phyloP scores from a whole-genome alignment of 805 yeast species.

The Clavispora santaluciae region DNA sequence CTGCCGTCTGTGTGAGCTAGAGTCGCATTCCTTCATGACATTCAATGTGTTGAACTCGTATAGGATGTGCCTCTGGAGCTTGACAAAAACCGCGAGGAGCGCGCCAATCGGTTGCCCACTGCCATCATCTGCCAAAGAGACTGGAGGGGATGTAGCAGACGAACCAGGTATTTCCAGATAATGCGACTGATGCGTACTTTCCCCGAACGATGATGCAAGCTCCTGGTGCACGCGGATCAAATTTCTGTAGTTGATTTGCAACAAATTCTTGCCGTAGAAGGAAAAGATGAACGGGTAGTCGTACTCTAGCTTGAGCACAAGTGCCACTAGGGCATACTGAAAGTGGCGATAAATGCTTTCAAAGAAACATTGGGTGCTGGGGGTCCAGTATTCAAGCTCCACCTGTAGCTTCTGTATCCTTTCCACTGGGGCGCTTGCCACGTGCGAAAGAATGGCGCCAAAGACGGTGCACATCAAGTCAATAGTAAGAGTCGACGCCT shows the following conservation, averaged over 20 bases:
- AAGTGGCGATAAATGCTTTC: constrained; percentile 12
- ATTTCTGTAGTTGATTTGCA: constrained; percentile 17
- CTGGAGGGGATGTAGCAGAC: background rate
- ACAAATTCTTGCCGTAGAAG: constrained; percentile 22
- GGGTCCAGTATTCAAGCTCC: constrained; percentile 8
- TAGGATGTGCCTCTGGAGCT: constrained; percentile 13
- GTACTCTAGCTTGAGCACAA: constrained; percentile 24
- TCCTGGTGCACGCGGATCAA: constrained; percentile 3
- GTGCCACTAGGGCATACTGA: constrained; percentile 19
- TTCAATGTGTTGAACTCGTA: constrained; percentile 19
- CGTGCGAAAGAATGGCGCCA: constrained; percentile 9
- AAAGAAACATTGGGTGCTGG: constrained; percentile 4
- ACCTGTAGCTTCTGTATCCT: constrained; percentile 6
- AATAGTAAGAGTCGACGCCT: background rate
- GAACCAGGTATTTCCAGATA: too few relatives aligned
- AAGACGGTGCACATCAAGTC: constrained; percentile 9
- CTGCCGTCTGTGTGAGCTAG: constrained; percentile 1
- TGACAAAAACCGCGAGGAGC: constrained; percentile 3
- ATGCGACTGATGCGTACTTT: too few relatives aligned
- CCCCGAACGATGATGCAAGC: constrained; percentile 1
- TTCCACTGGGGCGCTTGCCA: constrained; percentile 7
- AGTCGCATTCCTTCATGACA: constrained; percentile 17
- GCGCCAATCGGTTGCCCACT: background rate
- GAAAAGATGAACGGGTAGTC: constrained; percentile 29
- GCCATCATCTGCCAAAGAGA: too few relatives aligned